Evolutionary conservation across 331 rosid species (phyloP).

Genomic region (Malus hybrid): DNA sequence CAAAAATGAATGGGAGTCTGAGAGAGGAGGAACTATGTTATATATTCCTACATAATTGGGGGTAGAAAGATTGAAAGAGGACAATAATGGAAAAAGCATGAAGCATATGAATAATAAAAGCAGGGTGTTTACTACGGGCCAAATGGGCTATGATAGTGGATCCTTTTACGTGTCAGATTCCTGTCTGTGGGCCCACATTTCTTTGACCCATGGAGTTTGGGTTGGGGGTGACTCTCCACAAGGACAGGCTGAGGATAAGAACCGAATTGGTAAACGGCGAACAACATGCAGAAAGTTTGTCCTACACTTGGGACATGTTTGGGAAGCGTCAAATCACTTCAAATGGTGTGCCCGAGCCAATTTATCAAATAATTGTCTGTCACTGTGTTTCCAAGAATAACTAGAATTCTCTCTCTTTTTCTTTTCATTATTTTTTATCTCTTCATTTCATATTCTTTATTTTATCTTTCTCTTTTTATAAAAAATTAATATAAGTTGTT

Average conservation of each 20-base stretch:
- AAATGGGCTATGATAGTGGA: conserved; percentile 17
- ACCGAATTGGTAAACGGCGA: neutral
- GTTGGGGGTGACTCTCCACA: conserved; percentile 10
- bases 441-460: too few relatives aligned
- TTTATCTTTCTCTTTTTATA: too few relatives aligned
- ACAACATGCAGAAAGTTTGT: neutral
- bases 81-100: neutral
- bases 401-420: too few relatives aligned
- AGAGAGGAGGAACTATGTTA: neutral
- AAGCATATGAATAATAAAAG: neutral
- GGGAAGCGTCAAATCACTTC: conserved; percentile 18
- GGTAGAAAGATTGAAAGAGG: neutral
- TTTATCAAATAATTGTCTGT: conserved; percentile 4
- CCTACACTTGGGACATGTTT: conserved; percentile 8
- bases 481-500: too few relatives aligned
- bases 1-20: neutral
- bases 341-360: conserved; percentile 1
- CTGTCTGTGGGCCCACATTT: conserved; percentile 30
- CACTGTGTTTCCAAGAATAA: neutral
- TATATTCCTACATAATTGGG: conserved; percentile 33
- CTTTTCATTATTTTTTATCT: too few relatives aligned
- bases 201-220: conserved; percentile 7
- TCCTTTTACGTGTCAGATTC: conserved; percentile 19
- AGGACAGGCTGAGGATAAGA: neutral
- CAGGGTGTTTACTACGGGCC: neutral